These are phyloP conservation scores for Cladophialophora immunda DNA, from an alignment of 2,329 filamentous ascomycete genomes.

Conservation along the genomic window DNA sequence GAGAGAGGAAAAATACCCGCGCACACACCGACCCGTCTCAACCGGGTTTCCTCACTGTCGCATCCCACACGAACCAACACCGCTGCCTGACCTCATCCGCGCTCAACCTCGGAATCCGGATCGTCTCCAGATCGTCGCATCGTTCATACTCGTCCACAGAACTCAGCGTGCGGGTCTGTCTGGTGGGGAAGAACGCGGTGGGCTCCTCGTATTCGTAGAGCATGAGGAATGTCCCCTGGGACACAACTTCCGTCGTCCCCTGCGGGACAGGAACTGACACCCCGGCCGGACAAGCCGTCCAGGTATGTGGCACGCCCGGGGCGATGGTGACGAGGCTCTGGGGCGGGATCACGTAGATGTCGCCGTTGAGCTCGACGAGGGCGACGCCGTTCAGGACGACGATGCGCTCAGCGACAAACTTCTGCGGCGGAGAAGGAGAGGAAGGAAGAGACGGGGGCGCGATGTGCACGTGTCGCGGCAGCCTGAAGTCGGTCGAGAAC, in stretches of 20 bases:
- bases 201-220: constrained; percentile 35
- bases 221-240: constrained; percentile 31
- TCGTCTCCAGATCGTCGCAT: constrained; percentile 27
- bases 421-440: neutral
- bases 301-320: constrained; percentile 35
- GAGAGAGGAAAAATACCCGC: neutral
- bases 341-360: constrained; percentile 35
- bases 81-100: constrained; percentile 17
- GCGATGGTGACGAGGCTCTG: constrained; percentile 32
- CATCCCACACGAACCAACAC: constrained; percentile 21
- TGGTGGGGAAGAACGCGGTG: constrained; percentile 34
- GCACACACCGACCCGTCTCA: neutral
- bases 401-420: constrained; percentile 32
- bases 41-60: neutral
- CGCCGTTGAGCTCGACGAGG: constrained; percentile 31
- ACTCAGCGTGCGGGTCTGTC: constrained; percentile 24
- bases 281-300: constrained; percentile 34
- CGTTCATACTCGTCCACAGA: constrained; percentile 28
- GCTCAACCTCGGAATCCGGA: constrained; percentile 23
- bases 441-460: constrained; percentile 11
- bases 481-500: constrained; percentile 32
- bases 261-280: constrained; percentile 21
- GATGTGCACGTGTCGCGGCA: constrained; percentile 36
- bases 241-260: neutral
- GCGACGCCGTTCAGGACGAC: constrained; percentile 33